Base-by-base conservation (phyloP, 2,329 filamentous ascomycete species). In the Ophiostoma sp. region DNA sequence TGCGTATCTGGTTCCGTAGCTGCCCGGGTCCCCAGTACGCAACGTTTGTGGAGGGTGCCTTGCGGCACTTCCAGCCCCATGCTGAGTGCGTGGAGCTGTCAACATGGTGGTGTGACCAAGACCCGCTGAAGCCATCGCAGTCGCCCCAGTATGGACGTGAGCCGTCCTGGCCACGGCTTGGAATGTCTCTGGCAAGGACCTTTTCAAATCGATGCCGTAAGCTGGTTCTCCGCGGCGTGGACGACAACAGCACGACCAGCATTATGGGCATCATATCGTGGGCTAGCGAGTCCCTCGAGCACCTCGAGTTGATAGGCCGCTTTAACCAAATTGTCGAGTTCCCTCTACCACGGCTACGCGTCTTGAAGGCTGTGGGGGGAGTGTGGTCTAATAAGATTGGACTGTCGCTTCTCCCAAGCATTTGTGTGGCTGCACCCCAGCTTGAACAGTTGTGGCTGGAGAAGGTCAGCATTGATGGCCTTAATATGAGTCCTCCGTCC, bases 391-490 rank as follows among this genome's bases (percentile, higher is more conserved):
- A n/a, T 41, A 12, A 9, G 8, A n/a, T 16, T 4, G 38, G 6
- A 6, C 38, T 16, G 40, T 3, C 40, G 14, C 4, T 67, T 14
- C 49, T 67, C 47, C 12, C 62, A 4, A 44, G 49, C n/a, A n/a
- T 69, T 9, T 68, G 41, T 27, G 11, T 27, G 16, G 55, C 41
- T 2, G 55, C 67, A n/a, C 64, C 66, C 5, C n/a, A 27, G 2
- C 68, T 73, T 1, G 66, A 73, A 63, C 71, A 72, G 55, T 66
- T 72, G 4, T 66, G 44, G 11, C 65, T 73, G 2, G 69, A 68
- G 5, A 1, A 63, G 8, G n/a, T 69, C 12, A 27, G 27, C 27
- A 27, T 27, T 27, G 27, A 27, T 8, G 42, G 42, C 42, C 42
- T 65, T 27, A 4, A 12, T 4, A 18, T 16, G 45, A 5, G 5